A percentile compares a stretch with the other conserved stretches of the same genome.
phyloP scores from a whole-genome alignment of 176 grass and related monocot genomes.

The Chloris gayana region DNA sequence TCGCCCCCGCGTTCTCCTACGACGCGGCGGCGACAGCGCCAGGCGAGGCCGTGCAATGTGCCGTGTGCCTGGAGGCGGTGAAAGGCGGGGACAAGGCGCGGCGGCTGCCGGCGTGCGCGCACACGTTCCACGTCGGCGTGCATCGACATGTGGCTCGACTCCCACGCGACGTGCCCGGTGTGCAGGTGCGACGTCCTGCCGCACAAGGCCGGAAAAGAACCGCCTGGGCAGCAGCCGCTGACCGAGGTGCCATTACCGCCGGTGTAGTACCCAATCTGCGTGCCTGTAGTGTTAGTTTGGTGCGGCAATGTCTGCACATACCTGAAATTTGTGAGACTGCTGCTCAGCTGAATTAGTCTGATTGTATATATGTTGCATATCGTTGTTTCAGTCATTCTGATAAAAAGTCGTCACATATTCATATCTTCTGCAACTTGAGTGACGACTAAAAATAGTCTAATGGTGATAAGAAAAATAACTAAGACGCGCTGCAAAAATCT shows the following conservation, averaged over 20 bases:
- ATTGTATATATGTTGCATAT: no score
- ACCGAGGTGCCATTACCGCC: conserved; percentile 14
- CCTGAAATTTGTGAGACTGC: no score
- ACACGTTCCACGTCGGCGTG: conserved; percentile 65
- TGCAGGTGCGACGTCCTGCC: conserved; percentile 52
- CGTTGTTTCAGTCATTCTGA: no score
- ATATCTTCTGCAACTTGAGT: no score
- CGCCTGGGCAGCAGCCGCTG: conserved; percentile 15
- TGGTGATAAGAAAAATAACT: no score
- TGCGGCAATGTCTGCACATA: neutral
- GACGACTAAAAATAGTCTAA: no score
- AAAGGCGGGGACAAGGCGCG: conserved; percentile 38
- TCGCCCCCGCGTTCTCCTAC: conserved; percentile 34
- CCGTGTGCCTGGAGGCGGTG: conserved; percentile 67
- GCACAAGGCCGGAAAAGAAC: neutral
- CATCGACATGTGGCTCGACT: conserved; percentile 66
- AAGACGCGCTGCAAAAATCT: no score
- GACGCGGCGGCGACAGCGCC: neutral
- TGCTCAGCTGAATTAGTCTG: no score
- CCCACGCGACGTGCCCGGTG: conserved; percentile 63
- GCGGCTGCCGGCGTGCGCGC: conserved; percentile 56
- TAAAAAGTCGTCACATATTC: no score
- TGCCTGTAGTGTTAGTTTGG: neutral
- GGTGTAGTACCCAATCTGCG: conserved; percentile 21
- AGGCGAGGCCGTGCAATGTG: conserved; percentile 30